These are phyloP conservation scores for Reticulascus tulasneorum DNA, from an alignment of 2,329 filamentous ascomycete species.

Conservation along the genomic window DNA sequence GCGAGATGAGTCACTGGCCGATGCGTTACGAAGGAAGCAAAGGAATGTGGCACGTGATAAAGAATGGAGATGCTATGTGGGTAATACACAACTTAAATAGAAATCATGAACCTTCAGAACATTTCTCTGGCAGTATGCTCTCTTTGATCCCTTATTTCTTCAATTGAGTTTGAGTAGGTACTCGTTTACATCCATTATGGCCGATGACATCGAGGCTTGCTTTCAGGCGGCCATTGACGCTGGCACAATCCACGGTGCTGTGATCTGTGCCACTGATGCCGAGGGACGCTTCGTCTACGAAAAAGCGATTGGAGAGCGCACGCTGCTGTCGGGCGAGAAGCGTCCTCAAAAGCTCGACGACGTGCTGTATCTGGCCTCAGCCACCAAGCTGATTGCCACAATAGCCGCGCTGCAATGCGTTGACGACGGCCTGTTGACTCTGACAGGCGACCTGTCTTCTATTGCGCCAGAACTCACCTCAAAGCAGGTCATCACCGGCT, in stretches of 20 bases:
- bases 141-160: too few relatives aligned
- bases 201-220: too few relatives aligned
- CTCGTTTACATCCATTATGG: too few relatives aligned
- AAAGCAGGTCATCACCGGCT: conserved; percentile 39
- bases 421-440: conserved; percentile 40
- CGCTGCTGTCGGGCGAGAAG: conserved; percentile 35
- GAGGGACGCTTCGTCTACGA: conserved; percentile 35
- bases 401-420: conserved; percentile 50
- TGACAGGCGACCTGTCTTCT: conserved; percentile 40
- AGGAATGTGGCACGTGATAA: too few relatives aligned
- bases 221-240: too few relatives aligned
- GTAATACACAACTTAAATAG: too few relatives aligned
- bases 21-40: too few relatives aligned
- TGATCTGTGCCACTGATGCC: conserved; percentile 36
- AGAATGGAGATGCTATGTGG: too few relatives aligned
- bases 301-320: conserved; percentile 34
- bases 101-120: too few relatives aligned
- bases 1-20: too few relatives aligned
- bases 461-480: conserved; percentile 39
- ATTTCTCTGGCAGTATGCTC: too few relatives aligned
- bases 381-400: conserved; percentile 42
- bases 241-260: conserved; percentile 38
- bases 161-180: too few relatives aligned
- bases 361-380: conserved; percentile 30
- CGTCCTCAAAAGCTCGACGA: conserved; percentile 31